Evolutionary conservation across 2,329 filamentous ascomycete species (phyloP).

Genomic region (Venturia effusa): DNA sequence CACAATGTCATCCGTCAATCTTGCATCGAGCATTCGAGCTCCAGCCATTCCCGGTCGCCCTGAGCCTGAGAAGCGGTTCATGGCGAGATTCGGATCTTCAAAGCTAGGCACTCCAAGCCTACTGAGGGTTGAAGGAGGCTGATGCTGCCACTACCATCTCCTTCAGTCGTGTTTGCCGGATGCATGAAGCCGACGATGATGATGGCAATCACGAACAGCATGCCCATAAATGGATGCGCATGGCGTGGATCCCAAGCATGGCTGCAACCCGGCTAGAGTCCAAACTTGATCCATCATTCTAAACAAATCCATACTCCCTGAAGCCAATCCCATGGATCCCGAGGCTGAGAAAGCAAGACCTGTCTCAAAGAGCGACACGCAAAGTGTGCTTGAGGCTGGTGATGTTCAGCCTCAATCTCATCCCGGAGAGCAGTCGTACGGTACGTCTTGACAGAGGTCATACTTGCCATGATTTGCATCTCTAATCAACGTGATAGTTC

Average conservation of each 20-base stretch:
- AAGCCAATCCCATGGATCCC: background rate
- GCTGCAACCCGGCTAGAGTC: background rate
- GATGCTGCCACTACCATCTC: background rate
- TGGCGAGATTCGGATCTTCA: too few relatives aligned
- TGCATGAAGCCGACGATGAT: background rate
- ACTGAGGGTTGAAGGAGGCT: too few relatives aligned
- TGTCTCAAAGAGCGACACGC: background rate
- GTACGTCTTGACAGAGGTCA: background rate
- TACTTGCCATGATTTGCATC: background rate
- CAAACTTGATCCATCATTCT: background rate
- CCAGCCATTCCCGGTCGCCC: background rate
- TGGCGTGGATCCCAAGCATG: background rate
- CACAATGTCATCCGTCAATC: background rate
- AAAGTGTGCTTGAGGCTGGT: background rate
- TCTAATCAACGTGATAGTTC: background rate
- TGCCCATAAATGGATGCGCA: background rate
- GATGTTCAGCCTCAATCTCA: background rate
- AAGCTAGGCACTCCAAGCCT: background rate
- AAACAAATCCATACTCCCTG: background rate
- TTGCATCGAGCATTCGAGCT: background rate
- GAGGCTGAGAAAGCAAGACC: background rate
- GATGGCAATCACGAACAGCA: background rate
- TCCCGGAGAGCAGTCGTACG: background rate
- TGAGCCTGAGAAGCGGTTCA: too few relatives aligned
- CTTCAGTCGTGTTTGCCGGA: background rate